phyloP scores from a whole-genome alignment of 139 green algal genomes.

The Mesostigma viride region DNA sequence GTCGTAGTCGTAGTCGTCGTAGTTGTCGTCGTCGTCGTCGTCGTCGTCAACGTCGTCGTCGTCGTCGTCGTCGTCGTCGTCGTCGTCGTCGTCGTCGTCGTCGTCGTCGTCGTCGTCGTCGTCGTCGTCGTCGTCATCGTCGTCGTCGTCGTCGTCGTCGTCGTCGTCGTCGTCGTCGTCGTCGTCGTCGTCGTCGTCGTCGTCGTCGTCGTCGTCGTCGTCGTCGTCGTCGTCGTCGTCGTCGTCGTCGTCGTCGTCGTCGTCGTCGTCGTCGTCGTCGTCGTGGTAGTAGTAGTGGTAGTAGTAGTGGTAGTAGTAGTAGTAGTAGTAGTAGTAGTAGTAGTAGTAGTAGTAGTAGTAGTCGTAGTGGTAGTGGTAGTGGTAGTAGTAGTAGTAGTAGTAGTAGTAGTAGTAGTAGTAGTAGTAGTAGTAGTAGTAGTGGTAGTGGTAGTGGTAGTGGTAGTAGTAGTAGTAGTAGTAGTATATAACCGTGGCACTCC shows the following conservation, averaged over 20 bases:
- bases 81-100: not conserved
- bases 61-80: not conserved
- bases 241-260: not conserved
- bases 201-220: not conserved
- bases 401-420: not conserved
- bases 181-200: not conserved
- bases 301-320: not conserved
- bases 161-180: not conserved
- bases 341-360: not conserved
- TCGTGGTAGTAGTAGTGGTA: not conserved
- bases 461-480: too few species aligned
- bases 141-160: not conserved
- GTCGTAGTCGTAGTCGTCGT: too few species aligned
- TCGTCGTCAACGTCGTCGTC: not conserved
- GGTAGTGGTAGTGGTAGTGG: too few species aligned
- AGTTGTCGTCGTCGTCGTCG: not conserved
- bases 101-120: not conserved
- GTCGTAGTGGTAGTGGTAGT: not conserved
- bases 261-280: not conserved
- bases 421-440: too few species aligned
- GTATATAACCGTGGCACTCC: too few species aligned
- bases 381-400: not conserved
- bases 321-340: not conserved
- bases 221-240: not conserved
- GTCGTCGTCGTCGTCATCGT: not conserved